Evolutionary conservation across 2,329 filamentous ascomycete species (phyloP), one percentile per base, ranked within the genome.

Genomic region (Blumeria graminis): DNA sequence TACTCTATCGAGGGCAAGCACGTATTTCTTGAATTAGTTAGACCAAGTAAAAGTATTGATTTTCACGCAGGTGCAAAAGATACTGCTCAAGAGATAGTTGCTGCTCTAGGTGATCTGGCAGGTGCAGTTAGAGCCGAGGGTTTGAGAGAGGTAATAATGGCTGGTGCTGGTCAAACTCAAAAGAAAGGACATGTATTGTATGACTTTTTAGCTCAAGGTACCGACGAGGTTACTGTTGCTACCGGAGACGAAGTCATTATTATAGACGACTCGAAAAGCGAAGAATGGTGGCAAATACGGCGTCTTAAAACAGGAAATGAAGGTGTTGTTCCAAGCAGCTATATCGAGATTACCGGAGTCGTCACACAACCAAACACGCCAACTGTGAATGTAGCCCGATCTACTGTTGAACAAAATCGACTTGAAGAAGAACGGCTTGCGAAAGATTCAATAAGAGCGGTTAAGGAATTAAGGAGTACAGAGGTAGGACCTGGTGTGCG

Each of bases 1-100:
- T 96, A 96, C 68, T 95, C 89, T 22, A 87, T 94, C 57, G 92
- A 98, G 71, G 92, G 90, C 38, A 98, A 98, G 67, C 92, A 96
- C 69, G 86, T 98, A 13, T 98, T 98, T 65, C 75, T 98, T 67
- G 92, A 98, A 68, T 74, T 98, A 51, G 82, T 95, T 55, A 76
- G 83, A 56, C 92, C 92, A 6, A 94, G 86, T 70, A 95, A 90
- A 71, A 95, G 88, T 67, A 75, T 95, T 57, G 92, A 98, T 69
- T 93, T 98, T 62, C 92, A 98, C 68, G 93, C 92, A 16, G 92
- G 92, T 46, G 88, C 89, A 50, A 98, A 96, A 70, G 92, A 96
- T 68, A 95, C 90, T 6, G 92, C 92, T 6, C 81, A 89, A 61
- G 90, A 96, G 69, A 96, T 98, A 65, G 86, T 94, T 35, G 76